Evolutionary conservation across 805 yeast species (phyloP).

Genomic region (Yamadazyma akitaensis): DNA sequence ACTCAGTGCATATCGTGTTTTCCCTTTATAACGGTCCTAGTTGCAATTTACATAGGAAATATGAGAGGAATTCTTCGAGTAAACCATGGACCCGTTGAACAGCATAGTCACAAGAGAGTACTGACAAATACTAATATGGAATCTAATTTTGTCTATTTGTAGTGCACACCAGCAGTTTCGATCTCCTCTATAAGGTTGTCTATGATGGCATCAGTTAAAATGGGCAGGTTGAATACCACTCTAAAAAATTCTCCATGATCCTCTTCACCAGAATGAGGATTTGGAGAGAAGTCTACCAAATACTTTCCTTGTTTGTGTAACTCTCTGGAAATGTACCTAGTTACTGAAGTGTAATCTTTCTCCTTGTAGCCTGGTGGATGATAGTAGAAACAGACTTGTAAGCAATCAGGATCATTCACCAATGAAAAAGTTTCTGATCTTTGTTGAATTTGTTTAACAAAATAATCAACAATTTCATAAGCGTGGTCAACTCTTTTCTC

Average conservation of each 20-base stretch:
- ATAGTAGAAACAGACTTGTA: slow-evolving; percentile 82
- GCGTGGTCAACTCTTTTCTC: slow-evolving; percentile 71
- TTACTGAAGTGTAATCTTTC: slow-evolving; percentile 47
- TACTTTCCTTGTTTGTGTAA: slow-evolving; percentile 64
- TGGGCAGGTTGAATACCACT: slow-evolving; percentile 78
- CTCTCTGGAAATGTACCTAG: slow-evolving; percentile 58
- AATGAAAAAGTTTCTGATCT: slow-evolving; percentile 47
- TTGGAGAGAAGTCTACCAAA: slow-evolving; percentile 76
- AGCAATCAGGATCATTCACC: slow-evolving; percentile 66
- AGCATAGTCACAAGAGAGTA: no score
- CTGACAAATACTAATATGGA: no score
- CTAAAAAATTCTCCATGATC: slow-evolving; percentile 76
- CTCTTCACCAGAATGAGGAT: slow-evolving; percentile 43
- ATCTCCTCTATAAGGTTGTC: slow-evolving; percentile 36
- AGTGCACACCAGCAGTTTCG: slow-evolving; percentile 21
- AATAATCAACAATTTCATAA: slow-evolving; percentile 58
- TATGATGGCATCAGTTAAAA: slow-evolving; percentile 30
- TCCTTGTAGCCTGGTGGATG: slow-evolving; percentile 38
- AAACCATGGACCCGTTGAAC: no score
- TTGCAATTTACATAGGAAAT: slow-evolving; percentile 1
- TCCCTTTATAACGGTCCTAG: no score
- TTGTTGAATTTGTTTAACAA: slow-evolving; percentile 42
- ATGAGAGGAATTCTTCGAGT: slow-evolving; percentile 12
- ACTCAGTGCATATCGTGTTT: no score
- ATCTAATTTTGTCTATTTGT: background rate